Evolutionary conservation across 176 grass and related monocot species (phyloP).

Genomic region (Zizania latifolia): DNA sequence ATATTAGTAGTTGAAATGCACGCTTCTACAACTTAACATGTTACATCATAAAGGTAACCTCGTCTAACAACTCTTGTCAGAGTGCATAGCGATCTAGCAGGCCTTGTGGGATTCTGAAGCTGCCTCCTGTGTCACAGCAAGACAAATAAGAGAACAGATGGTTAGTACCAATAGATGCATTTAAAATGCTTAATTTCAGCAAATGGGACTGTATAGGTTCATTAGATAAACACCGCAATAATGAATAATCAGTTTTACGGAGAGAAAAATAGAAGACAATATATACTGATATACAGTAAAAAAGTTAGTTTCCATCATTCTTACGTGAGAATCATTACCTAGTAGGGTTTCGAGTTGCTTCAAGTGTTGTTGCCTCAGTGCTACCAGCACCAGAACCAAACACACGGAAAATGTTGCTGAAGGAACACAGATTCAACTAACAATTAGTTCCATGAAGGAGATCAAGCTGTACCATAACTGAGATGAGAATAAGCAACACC

Average conservation of each 20-base stretch:
- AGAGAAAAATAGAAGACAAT: neutral
- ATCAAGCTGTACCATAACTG: constrained; percentile 6
- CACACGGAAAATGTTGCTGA: constrained; percentile 87
- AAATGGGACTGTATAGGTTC: neutral
- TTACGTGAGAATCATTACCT: constrained; percentile 48
- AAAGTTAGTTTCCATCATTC: constrained; percentile 6
- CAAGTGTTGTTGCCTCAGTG: constrained; percentile 68
- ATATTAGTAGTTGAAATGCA: constrained; percentile 11
- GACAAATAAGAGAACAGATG: neutral
- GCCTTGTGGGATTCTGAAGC: constrained; percentile 50
- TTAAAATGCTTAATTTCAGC: neutral
- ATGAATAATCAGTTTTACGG: neutral
- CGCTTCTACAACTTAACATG: constrained; percentile 17
- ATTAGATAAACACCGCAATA: neutral
- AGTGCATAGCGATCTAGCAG: constrained; percentile 49
- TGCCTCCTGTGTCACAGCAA: constrained; percentile 58
- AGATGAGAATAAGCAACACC: constrained; percentile 35
- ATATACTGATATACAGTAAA: neutral
- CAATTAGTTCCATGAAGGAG: constrained; percentile 21
- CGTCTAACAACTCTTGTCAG: constrained; percentile 63
- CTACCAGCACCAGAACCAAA: constrained; percentile 56
- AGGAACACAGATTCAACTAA: constrained; percentile 25
- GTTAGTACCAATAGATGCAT: neutral
- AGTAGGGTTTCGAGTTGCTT: constrained; percentile 90
- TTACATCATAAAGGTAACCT: constrained; percentile 42